Conservation (phyloP, 1,139 yeast genomes). For the Magnusiomyces ingens region DNA sequence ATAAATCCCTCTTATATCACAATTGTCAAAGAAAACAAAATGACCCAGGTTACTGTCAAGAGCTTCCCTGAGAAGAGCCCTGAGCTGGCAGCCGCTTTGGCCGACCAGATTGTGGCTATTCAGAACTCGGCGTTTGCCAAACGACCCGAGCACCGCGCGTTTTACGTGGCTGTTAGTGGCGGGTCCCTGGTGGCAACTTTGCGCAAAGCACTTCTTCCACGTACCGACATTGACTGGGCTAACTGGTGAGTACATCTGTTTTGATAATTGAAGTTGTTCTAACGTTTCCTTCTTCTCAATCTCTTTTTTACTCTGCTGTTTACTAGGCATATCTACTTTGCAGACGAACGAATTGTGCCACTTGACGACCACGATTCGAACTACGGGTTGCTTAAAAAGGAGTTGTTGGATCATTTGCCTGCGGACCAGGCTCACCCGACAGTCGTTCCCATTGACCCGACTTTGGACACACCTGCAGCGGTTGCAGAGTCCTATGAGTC, state of each 20-base stretch:
- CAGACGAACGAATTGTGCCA: slow-evolving; percentile 69
- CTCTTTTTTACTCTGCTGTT: not conserved
- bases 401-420: slow-evolving; percentile 41
- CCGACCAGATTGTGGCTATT: slow-evolving; percentile 74
- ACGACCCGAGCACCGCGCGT: slow-evolving; percentile 49
- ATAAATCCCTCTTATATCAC: not conserved
- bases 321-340: slow-evolving; percentile 49
- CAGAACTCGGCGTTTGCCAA: slow-evolving; percentile 57
- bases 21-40: not conserved
- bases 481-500: slow-evolving; percentile 1
- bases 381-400: slow-evolving; percentile 53
- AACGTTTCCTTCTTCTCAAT: too few relatives aligned
- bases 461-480: not conserved
- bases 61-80: slow-evolving; percentile 24
- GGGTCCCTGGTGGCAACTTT: slow-evolving; percentile 81
- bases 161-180: slow-evolving; percentile 80
- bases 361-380: slow-evolving; percentile 61
- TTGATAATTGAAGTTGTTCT: not conserved
- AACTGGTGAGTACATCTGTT: slow-evolving; percentile 43
- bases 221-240: slow-evolving; percentile 51
- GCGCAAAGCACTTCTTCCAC: slow-evolving; percentile 60
- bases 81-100: slow-evolving; percentile 54
- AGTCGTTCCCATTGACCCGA: slow-evolving; percentile 3
- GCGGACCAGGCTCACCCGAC: slow-evolving; percentile 19
- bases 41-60: slow-evolving; percentile 15